Percentiles rank a stretch among this genome's conserved stretches.
Evolutionary conservation across 2,329 filamentous ascomycete genomes (phyloP).

Genomic region (Didymella glomerata): DNA sequence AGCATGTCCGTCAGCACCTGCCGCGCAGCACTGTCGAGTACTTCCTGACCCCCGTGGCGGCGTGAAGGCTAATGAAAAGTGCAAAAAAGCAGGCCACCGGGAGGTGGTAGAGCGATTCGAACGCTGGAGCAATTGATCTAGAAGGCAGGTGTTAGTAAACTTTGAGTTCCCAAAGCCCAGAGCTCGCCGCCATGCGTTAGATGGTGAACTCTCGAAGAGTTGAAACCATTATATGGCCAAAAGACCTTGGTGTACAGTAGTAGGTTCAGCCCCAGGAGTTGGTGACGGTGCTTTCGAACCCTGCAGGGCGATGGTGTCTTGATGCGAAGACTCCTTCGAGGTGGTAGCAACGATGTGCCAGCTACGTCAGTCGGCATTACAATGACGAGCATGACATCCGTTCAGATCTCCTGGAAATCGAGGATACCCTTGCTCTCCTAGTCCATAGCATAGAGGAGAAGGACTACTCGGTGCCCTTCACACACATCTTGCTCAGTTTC

Average conservation of each 20-base stretch:
- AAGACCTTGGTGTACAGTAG: not conserved
- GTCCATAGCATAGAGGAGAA: not conserved
- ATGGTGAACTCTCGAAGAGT: not conserved
- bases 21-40: not conserved
- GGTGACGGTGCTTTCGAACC: not conserved
- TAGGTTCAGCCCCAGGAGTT: not conserved
- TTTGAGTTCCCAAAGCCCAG: not conserved
- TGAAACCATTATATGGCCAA: not conserved
- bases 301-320: not conserved
- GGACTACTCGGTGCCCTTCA: not conserved
- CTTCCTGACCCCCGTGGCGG: not conserved
- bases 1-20: not conserved
- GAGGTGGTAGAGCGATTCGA: not conserved
- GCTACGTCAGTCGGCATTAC: not conserved
- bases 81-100: slow-evolving; percentile 1
- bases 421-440: too few species aligned
- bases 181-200: not conserved
- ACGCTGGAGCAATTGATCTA: not conserved
- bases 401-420: too few species aligned
- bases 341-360: not conserved
- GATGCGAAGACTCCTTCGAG: not conserved
- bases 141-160: not conserved
- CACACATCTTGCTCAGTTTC: not conserved
- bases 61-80: not conserved
- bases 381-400: not conserved